phyloP scores from a whole-genome alignment of 495 filamentous ascomycete genomes.

The Aspergillus olivimuriae region DNA sequence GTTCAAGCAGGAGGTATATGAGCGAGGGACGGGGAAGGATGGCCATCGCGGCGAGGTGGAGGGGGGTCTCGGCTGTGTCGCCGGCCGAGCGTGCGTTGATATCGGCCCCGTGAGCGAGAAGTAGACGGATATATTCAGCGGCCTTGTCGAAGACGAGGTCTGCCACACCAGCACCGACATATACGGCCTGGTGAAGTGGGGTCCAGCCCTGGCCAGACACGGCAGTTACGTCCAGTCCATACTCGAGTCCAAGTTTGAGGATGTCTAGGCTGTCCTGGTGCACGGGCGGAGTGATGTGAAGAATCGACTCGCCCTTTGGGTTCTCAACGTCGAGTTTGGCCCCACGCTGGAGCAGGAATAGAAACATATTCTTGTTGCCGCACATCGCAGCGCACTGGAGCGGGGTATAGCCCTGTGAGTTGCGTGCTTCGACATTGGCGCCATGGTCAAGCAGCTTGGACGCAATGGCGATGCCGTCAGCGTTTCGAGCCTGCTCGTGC shows the following conservation, averaged over 20 bases:
- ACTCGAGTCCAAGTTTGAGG: slow-evolving; percentile 14
- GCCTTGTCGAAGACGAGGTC: slow-evolving; percentile 16
- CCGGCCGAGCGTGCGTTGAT: slow-evolving; percentile 16
- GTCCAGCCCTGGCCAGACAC: slow-evolving; percentile 19
- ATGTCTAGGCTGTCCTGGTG: slow-evolving; percentile 24
- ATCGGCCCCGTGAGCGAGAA: slow-evolving; percentile 19
- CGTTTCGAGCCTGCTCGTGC: slow-evolving; percentile 19
- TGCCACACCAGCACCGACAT: slow-evolving; percentile 11
- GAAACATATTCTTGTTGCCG: slow-evolving; percentile 25
- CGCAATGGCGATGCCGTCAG: slow-evolving; percentile 8
- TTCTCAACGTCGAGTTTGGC: slow-evolving; percentile 24
- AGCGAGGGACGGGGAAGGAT: slow-evolving; percentile 12
- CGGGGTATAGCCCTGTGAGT: slow-evolving; percentile 23
- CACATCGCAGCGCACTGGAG: slow-evolving; percentile 27
- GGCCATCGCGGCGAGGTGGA: slow-evolving; percentile 21
- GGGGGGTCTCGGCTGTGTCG: slow-evolving; percentile 17
- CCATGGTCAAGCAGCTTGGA: slow-evolving; percentile 21
- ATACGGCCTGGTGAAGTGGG: slow-evolving; percentile 24
- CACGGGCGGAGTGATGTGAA: slow-evolving; percentile 23
- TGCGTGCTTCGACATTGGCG: slow-evolving; percentile 29
- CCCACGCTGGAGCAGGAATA: slow-evolving; percentile 18
- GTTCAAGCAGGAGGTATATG: slow-evolving; percentile 23
- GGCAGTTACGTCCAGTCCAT: slow-evolving; percentile 12
- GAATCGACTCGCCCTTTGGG: slow-evolving; percentile 21
- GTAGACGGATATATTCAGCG: slow-evolving; percentile 17